A percentile compares a stretch with the other conserved stretches of the same genome.
phyloP scores from a whole-genome alignment of 495 filamentous ascomycete genomes.

The Penicillium manginii region DNA sequence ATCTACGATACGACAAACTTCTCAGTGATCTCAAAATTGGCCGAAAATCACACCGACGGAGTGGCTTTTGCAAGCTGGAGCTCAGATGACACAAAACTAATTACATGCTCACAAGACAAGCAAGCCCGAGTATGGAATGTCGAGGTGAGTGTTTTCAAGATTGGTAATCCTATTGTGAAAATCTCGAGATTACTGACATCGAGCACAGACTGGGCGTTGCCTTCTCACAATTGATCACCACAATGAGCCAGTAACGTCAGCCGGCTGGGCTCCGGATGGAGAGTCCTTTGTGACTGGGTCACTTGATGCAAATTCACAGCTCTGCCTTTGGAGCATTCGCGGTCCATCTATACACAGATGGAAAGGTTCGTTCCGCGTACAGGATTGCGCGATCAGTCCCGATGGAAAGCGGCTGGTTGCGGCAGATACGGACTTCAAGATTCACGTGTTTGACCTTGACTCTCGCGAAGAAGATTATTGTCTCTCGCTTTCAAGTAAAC shows the following conservation, averaged over 20 bases:
- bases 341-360: constrained; percentile 64
- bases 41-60: constrained; percentile 60
- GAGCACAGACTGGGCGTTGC: constrained; percentile 66
- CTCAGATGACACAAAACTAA: constrained; percentile 82
- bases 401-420: constrained; percentile 79
- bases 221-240: constrained; percentile 68
- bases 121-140: constrained; percentile 80
- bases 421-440: constrained; percentile 66
- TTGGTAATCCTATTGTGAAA: background rate
- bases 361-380: constrained; percentile 72
- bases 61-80: constrained; percentile 87
- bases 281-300: constrained; percentile 80
- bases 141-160: constrained; percentile 54
- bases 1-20: constrained; percentile 83
- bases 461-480: constrained; percentile 76
- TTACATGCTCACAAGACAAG: constrained; percentile 77
- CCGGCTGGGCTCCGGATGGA: constrained; percentile 82
- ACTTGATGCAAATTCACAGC: constrained; percentile 65
- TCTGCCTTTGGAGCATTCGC: constrained; percentile 66
- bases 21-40: constrained; percentile 63
- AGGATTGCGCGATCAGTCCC: constrained; percentile 79
- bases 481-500: constrained; percentile 62
- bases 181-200: constrained; percentile 13
- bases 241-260: constrained; percentile 79
- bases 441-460: constrained; percentile 82